Base-by-base conservation (phyloP, 2,329 filamentous ascomycete species). In the Cordyceps javanica region DNA sequence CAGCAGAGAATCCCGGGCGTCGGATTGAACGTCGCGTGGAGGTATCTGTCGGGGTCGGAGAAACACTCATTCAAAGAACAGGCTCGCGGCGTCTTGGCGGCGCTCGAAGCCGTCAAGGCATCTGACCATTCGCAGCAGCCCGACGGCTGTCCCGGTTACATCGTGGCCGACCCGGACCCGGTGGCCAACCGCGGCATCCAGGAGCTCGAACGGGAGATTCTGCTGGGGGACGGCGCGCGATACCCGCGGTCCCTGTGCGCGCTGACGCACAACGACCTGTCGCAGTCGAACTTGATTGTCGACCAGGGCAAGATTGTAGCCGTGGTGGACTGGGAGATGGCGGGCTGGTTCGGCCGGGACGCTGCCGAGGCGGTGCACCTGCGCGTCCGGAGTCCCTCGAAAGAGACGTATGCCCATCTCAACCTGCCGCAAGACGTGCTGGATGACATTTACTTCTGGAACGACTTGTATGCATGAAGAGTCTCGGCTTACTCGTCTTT, bases 1-100 rank as follows among this genome's bases (percentile, higher is more conserved):
- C 72, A 75, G 55, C 69, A 75, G 63, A 65, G 72, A 58, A 60
- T 75, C 39, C 67, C 71, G 2, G 73, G 72, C 9, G 68, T 74
- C 41, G 63, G 62, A 8, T 61, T 75, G 21, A 63, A 61, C 60
- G 66, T 74, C 32, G 72, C 73, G 25, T 70, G 65, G 67, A 68
- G 63, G 14, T 75, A 74, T 58, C 58, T 76, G 1, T 67, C 69
- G 1, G 21, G 51, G n/a, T 49, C 3, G 4, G 68, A 72, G 59
- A 74, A 65, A 52, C 30, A 59, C n/a, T 60, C 61, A 3, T 73
- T 71, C 60, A 74, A 72, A 61, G 36, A 67, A 32, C 69, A 75
- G 58, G 70, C 69, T n/a, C 65, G 68, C 34, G 55, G 57, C 1
- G 8, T 39, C 14, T 61, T 75, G 7, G 61, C 61, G 23, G 61